Evolutionary conservation across 2,329 filamentous ascomycete species (phyloP).

Genomic region (Ceratocystis destructans): DNA sequence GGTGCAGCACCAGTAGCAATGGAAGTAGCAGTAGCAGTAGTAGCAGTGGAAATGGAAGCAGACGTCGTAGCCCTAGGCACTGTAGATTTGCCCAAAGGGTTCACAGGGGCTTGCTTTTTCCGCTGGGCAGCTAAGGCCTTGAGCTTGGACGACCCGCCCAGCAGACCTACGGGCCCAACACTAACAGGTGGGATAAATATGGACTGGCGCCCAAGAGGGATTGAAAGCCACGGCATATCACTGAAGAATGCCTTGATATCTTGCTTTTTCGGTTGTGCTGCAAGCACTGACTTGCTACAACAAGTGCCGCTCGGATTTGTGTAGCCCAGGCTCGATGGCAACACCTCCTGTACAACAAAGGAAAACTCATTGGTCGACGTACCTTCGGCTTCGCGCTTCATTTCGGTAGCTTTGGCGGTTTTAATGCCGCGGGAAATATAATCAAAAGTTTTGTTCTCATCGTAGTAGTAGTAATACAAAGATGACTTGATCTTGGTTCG

Average conservation of each 20-base stretch:
- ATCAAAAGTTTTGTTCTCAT: slow-evolving; percentile 61
- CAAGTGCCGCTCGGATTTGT: background rate
- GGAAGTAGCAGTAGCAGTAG: background rate
- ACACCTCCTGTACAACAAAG: slow-evolving; percentile 20
- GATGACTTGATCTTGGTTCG: slow-evolving; percentile 60
- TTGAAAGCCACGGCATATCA: slow-evolving; percentile 73
- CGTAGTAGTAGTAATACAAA: slow-evolving; percentile 82
- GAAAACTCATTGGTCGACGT: slow-evolving; percentile 22
- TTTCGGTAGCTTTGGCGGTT: slow-evolving; percentile 25
- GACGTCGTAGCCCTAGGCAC: background rate
- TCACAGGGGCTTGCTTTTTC: slow-evolving; percentile 53
- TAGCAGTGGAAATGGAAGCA: background rate
- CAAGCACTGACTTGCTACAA: background rate
- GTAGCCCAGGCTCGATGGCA: slow-evolving; percentile 13
- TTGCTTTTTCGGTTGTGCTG: background rate
- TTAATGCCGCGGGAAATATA: slow-evolving; percentile 48
- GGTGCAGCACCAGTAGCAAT: slow-evolving; percentile 6
- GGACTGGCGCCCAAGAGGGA: slow-evolving; percentile 52
- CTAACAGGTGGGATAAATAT: slow-evolving; percentile 45
- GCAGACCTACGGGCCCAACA: slow-evolving; percentile 43
- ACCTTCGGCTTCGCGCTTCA: slow-evolving; percentile 33
- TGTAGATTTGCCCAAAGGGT: background rate
- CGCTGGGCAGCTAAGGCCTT: slow-evolving; percentile 77
- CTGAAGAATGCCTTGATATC: slow-evolving; percentile 46
- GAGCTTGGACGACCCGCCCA: slow-evolving; percentile 79